A percentile compares a stretch with the other conserved stretches of the same genome.
Evolutionary conservation across 2,329 filamentous ascomycete species (phyloP).

Genomic region (Diaporthe ampelina): DNA sequence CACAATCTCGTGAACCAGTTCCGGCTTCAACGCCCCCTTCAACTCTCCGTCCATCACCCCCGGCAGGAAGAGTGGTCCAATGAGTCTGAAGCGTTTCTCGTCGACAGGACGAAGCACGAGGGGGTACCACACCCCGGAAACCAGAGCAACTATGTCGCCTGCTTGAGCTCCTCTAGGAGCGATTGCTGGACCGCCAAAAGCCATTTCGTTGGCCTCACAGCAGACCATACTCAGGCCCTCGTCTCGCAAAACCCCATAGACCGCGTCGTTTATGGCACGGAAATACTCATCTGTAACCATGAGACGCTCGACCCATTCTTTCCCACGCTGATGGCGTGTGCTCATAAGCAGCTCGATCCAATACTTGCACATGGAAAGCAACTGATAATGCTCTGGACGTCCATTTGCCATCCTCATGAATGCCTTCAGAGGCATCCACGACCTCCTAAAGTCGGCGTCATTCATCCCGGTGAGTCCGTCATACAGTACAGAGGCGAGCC

Average conservation of each 20-base stretch:
- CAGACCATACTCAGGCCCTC: background rate
- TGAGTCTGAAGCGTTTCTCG: background rate
- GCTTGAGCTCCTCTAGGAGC: background rate
- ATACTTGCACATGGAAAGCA: no score
- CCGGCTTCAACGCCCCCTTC: background rate
- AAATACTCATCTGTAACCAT: background rate
- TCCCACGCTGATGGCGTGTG: no score
- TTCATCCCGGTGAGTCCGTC: background rate
- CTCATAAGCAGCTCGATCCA: no score
- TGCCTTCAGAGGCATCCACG: no score
- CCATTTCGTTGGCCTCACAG: background rate
- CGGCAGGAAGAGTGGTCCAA: background rate
- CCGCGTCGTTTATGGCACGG: no score
- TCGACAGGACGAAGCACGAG: background rate
- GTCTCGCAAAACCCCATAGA: no score
- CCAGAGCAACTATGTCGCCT: background rate
- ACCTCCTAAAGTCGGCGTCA: no score
- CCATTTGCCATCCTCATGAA: no score
- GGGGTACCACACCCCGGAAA: background rate
- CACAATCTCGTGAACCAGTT: background rate
- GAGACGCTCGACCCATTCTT: no score
- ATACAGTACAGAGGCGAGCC: background rate
- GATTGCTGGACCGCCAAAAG: background rate
- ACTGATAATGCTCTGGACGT: accelerated
- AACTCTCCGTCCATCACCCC: background rate